A percentile compares a stretch with the other conserved stretches of the same genome.
These are phyloP conservation scores for Fusarium mundagurra DNA, from an alignment of 2,329 filamentous ascomycete species.

Conservation along the genomic window DNA sequence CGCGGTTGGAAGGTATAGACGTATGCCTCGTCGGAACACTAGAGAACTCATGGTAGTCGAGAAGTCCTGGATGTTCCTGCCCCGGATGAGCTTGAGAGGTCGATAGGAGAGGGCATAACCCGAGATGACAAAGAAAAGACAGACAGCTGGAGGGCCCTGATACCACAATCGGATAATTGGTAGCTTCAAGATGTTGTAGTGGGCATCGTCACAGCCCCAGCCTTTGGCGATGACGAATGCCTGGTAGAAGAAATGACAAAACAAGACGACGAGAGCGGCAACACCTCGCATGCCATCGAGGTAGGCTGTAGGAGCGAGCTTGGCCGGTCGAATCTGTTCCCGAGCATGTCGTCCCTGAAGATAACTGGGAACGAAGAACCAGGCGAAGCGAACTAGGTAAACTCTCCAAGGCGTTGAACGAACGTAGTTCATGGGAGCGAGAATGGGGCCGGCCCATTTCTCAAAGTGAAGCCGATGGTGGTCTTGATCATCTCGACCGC, in stretches of 20 bases:
- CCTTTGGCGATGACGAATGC: slow-evolving; percentile 62
- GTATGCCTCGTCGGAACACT: slow-evolving; percentile 61
- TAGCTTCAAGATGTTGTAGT: slow-evolving; percentile 60
- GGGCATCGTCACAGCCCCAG: slow-evolving; percentile 56
- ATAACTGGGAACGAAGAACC: slow-evolving; percentile 65
- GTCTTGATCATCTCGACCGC: slow-evolving; percentile 52
- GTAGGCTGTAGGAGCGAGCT: slow-evolving; percentile 63
- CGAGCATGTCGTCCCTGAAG: slow-evolving; percentile 56
- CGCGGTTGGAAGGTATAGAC: slow-evolving; percentile 62
- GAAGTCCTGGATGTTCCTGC: slow-evolving; percentile 51
- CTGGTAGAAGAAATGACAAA: slow-evolving; percentile 67
- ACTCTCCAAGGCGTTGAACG: slow-evolving; percentile 50
- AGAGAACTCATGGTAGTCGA: slow-evolving; percentile 59
- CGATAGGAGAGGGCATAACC: slow-evolving; percentile 68
- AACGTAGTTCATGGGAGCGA: slow-evolving; percentile 43
- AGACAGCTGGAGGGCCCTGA: slow-evolving; percentile 66
- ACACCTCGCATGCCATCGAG: slow-evolving; percentile 68
- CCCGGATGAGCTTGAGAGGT: slow-evolving; percentile 58
- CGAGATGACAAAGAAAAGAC: slow-evolving; percentile 70
- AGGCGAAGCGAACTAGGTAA: slow-evolving; percentile 50
- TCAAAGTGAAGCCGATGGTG: slow-evolving; percentile 42
- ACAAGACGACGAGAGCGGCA: slow-evolving; percentile 65
- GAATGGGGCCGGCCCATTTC: slow-evolving; percentile 48
- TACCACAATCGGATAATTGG: slow-evolving; percentile 65
- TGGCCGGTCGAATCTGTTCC: slow-evolving; percentile 53